Percentiles rank a stretch among this genome's conserved stretches.
Evolutionary conservation across 768 basidiomycete species (phyloP).

Genomic region (Lentinula aciculospora): DNA sequence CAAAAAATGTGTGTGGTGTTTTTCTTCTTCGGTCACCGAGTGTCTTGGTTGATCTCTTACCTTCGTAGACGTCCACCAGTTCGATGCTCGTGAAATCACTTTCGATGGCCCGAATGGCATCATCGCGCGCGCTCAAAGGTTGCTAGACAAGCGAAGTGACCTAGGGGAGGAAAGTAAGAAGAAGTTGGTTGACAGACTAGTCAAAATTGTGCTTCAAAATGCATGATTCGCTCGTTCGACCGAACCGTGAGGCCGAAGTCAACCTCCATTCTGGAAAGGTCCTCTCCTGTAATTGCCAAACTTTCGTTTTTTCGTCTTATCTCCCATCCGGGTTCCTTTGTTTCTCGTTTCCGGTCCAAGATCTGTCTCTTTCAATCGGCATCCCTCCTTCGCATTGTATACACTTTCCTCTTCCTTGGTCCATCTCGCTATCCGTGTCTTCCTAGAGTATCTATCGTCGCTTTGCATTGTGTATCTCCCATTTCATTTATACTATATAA

Average conservation of each 20-base stretch:
- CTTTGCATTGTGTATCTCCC: background rate
- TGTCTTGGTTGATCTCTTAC: constrained; percentile 6
- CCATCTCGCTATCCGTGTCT: background rate
- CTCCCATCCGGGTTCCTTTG: background rate
- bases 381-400: background rate
- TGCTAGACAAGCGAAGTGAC: constrained; percentile 45
- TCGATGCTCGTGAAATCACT: constrained; percentile 69
- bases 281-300: background rate
- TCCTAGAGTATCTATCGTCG: background rate
- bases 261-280: background rate
- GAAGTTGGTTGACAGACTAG: constrained; percentile 53
- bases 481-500: background rate
- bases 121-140: constrained; percentile 53
- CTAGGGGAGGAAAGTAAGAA: constrained; percentile 43
- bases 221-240: constrained; percentile 20
- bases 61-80: constrained; percentile 60
- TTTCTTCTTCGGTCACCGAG: constrained; percentile 3
- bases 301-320: background rate
- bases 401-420: background rate
- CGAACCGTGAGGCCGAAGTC: background rate
- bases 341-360: background rate
- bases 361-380: background rate
- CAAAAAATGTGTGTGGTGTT: constrained; percentile 56
- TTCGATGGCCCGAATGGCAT: constrained; percentile 73
- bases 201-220: constrained; percentile 52